phyloP scores from a whole-genome alignment of 2,329 filamentous ascomycete genomes.

The Cucurbitaria berberidis region DNA sequence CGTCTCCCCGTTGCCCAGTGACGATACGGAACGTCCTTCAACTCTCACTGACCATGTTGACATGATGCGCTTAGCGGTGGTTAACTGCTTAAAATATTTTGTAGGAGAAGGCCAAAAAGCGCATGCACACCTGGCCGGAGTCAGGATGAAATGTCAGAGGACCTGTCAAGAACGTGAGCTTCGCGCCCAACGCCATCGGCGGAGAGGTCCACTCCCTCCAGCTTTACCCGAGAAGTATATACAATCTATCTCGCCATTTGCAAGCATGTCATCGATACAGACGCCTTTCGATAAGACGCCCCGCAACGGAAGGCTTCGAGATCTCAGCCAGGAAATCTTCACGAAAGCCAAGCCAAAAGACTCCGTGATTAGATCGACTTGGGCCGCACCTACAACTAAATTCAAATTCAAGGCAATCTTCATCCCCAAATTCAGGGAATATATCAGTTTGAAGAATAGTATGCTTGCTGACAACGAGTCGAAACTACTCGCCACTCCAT shows the following conservation, averaged over 20 bases:
- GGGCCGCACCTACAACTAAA: conserved; percentile 17
- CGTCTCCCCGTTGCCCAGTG: neutral
- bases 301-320: neutral
- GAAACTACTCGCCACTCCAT: conserved; percentile 49
- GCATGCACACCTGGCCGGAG: conserved; percentile 23
- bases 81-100: conserved; percentile 18
- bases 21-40: neutral
- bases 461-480: conserved; percentile 51
- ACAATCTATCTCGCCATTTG: conserved; percentile 33
- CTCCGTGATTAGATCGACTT: conserved; percentile 6
- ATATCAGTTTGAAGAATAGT: conserved; percentile 50
- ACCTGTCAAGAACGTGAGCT: conserved; percentile 26
- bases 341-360: conserved; percentile 16
- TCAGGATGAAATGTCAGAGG: conserved; percentile 27
- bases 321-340: conserved; percentile 27
- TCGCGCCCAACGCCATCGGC: conserved; percentile 9
- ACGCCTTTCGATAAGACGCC: conserved; percentile 7
- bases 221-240: conserved; percentile 14
- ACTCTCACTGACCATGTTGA: conserved; percentile 13
- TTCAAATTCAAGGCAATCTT: conserved; percentile 22
- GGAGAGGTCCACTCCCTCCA: neutral
- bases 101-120: conserved; percentile 16
- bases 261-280: conserved; percentile 25
- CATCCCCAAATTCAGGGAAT: conserved; percentile 51
- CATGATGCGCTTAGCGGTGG: conserved; percentile 11